Percentiles rank a stretch among this genome's conserved stretches.
phyloP scores from a whole-genome alignment of 2,329 filamentous ascomycete genomes.

The Colletotrichum lupini region DNA sequence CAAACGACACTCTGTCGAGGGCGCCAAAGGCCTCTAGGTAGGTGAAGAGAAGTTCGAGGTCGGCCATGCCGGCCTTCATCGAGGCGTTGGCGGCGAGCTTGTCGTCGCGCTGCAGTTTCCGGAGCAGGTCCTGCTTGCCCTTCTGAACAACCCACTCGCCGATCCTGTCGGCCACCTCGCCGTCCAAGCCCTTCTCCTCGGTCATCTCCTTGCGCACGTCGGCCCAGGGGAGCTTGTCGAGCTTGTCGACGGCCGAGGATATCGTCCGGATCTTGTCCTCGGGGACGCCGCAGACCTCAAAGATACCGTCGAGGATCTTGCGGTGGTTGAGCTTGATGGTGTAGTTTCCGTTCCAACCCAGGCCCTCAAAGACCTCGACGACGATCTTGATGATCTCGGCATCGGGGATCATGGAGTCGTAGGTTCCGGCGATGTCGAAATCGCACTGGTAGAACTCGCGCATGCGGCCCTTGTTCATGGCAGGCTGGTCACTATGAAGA shows the following conservation, averaged over 20 bases:
- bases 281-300: slow-evolving; percentile 90
- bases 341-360: slow-evolving; percentile 79
- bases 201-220: slow-evolving; percentile 95
- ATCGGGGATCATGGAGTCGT: slow-evolving; percentile 92
- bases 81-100: slow-evolving; percentile 76
- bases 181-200: slow-evolving; percentile 85
- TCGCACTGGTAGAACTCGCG: slow-evolving; percentile 98
- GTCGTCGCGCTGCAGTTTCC: slow-evolving; percentile 75
- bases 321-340: slow-evolving; percentile 96
- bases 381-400: slow-evolving; percentile 89
- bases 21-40: slow-evolving; percentile 85
- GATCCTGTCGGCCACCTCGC: slow-evolving; percentile 85
- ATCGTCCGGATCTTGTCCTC: slow-evolving; percentile 88
- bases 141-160: slow-evolving; percentile 85
- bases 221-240: slow-evolving; percentile 91
- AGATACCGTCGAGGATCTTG: slow-evolving; percentile 92
- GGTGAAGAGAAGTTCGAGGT: slow-evolving; percentile 83
- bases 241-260: slow-evolving; percentile 93
- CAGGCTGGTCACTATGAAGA: slow-evolving; percentile 72
- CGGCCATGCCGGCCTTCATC: slow-evolving; percentile 82
- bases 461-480: slow-evolving; percentile 92
- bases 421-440: slow-evolving; percentile 90
- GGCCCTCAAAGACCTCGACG: slow-evolving; percentile 84
- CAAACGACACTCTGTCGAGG: slow-evolving; percentile 82
- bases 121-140: slow-evolving; percentile 79